Conservation (phyloP, 2,329 filamentous ascomycete genomes). For the Cladosporium sp. region DNA sequence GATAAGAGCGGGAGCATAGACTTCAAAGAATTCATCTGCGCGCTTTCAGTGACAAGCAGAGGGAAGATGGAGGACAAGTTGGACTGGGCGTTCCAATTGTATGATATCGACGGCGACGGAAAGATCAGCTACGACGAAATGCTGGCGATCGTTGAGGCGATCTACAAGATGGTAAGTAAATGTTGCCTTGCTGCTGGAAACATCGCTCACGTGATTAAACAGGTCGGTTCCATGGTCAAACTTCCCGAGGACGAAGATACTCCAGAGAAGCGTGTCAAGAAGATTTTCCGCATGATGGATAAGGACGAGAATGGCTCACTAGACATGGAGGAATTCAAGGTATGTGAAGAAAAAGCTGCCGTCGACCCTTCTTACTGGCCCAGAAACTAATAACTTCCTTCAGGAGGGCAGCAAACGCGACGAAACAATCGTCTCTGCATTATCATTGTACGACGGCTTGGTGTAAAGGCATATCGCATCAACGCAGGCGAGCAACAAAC, state of each 20-base stretch:
- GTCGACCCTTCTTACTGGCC: too few species aligned
- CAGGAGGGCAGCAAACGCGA: constrained; percentile 93
- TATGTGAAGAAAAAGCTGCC: constrained; percentile 4
- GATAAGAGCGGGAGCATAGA: constrained; percentile 97
- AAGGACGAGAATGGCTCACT: constrained; percentile 98
- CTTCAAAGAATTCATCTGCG: constrained; percentile 99
- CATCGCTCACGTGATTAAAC: background rate
- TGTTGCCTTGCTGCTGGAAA: background rate
- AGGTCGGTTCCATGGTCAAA: constrained; percentile 99
- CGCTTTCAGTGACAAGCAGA: constrained; percentile 89
- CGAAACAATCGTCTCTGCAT: constrained; percentile 95
- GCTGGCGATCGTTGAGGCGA: constrained; percentile 96
- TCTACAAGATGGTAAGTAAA: constrained; percentile 89
- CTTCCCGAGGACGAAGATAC: constrained; percentile 98
- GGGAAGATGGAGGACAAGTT: constrained; percentile 99
- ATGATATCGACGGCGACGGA: constrained; percentile 97
- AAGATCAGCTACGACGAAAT: constrained; percentile 99
- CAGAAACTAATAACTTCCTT: constrained; percentile 14
- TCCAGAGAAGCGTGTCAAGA: constrained; percentile 93
- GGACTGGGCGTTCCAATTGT: constrained; percentile 98
- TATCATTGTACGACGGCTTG: constrained; percentile 93
- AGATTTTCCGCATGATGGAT: constrained; percentile 99
- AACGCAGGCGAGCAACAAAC: background rate
- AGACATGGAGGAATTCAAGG: constrained; percentile 95
- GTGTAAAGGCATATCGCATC: constrained; percentile 44